Evolutionary conservation across 345 rosid genomes (phyloP).

Genomic region (Syzygium aromaticum): DNA sequence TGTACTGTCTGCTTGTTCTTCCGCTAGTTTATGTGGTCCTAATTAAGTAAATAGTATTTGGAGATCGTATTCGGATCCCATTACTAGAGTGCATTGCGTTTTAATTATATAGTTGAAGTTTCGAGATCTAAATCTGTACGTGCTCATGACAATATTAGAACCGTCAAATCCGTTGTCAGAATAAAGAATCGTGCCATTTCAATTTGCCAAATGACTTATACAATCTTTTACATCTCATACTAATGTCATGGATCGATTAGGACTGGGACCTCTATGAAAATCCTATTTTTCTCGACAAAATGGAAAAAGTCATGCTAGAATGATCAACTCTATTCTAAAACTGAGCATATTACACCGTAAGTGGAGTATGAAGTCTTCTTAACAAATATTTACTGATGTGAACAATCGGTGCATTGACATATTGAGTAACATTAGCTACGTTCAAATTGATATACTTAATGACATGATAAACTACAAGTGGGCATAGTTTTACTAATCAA

Average conservation of each 20-base stretch:
- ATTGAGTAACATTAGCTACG: neutral
- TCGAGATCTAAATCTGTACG: neutral
- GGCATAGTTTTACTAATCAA: neutral
- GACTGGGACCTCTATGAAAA: neutral
- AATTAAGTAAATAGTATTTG: neutral
- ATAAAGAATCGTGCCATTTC: neutral
- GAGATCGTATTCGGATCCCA: neutral
- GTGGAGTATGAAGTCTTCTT: neutral
- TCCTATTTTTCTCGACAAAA: neutral
- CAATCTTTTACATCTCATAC: neutral
- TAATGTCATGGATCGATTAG: neutral
- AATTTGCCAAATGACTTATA: neutral
- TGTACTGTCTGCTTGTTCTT: neutral
- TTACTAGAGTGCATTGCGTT: neutral
- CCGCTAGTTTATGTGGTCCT: neutral
- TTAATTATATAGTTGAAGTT: neutral
- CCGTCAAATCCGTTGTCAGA: fast-evolving
- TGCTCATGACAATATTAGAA: neutral
- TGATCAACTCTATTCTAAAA: too few species aligned
- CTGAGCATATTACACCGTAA: too few species aligned
- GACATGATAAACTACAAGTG: neutral
- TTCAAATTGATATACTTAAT: neutral
- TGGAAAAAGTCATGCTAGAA: neutral
- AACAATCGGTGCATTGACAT: neutral
- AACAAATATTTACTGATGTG: neutral